These are phyloP conservation scores for Aaosphaeria pasadenensis DNA, from an alignment of 2,329 filamentous ascomycete species.

Conservation along the genomic window DNA sequence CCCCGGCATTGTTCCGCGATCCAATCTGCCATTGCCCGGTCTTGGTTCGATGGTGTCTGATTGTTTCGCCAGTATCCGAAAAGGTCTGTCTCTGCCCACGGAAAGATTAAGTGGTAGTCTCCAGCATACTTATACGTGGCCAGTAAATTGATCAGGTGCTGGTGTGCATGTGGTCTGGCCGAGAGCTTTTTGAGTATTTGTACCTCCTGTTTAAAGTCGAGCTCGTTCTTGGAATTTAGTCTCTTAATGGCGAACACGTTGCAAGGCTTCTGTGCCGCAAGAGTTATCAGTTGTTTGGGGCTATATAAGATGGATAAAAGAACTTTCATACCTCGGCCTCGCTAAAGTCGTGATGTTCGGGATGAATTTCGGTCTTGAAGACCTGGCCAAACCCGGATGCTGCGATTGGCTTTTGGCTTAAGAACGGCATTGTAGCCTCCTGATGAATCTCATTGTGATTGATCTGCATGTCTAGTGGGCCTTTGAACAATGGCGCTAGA, in stretches of 20 bases:
- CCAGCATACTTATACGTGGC: background rate
- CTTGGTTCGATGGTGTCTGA: background rate
- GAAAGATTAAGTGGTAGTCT: slow-evolving; percentile 1
- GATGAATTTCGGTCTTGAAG: background rate
- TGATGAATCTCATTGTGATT: too few species aligned
- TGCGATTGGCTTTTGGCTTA: background rate
- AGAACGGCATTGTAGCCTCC: background rate
- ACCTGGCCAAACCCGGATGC: background rate
- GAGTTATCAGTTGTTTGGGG: too few species aligned
- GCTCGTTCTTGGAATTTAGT: too few species aligned
- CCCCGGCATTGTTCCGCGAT: background rate
- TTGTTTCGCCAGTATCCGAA: background rate
- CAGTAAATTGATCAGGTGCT: slow-evolving; percentile 1
- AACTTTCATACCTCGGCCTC: too few species aligned
- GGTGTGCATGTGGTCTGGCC: background rate
- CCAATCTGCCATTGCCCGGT: background rate
- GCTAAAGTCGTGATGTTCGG: background rate
- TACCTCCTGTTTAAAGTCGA: background rate
- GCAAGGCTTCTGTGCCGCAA: too few species aligned
- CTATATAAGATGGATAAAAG: too few species aligned
- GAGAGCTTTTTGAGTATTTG: background rate
- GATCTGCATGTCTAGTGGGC: too few species aligned
- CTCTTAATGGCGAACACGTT: too few species aligned
- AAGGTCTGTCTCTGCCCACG: slow-evolving; percentile 2
- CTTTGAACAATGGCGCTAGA: slow-evolving; percentile 5